Conservation (phyloP, 106 monocot species). For the Amphibolis antarctica region DNA sequence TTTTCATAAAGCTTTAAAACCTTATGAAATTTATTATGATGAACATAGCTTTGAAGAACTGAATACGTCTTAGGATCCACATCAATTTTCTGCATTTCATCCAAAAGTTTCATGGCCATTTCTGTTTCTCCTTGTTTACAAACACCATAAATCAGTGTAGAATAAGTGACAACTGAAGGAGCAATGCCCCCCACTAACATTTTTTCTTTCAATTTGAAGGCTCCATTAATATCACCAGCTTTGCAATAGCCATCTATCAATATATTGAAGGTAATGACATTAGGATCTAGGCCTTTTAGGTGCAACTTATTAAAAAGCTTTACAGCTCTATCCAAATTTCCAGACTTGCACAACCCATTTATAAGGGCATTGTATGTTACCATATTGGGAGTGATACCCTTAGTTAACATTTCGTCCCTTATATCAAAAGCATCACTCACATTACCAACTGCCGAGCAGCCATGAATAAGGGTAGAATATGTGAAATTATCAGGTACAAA, state of each 20-base stretch:
- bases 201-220: slow-evolving; percentile 63
- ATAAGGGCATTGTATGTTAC: slow-evolving; percentile 83
- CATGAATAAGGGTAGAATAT: slow-evolving; percentile 79
- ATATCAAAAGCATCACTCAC: slow-evolving; percentile 60
- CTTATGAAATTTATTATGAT: slow-evolving; percentile 29
- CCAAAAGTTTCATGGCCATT: slow-evolving; percentile 38
- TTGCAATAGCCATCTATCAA: slow-evolving; percentile 78
- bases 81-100: slow-evolving; percentile 63
- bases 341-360: slow-evolving; percentile 85
- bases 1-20: slow-evolving; percentile 54
- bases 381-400: slow-evolving; percentile 48
- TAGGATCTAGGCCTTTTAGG: slow-evolving; percentile 44
- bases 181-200: slow-evolving; percentile 58
- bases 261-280: slow-evolving; percentile 71
- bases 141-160: slow-evolving; percentile 65
- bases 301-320: slow-evolving; percentile 70
- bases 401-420: slow-evolving; percentile 66
- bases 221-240: slow-evolving; percentile 47
- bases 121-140: slow-evolving; percentile 57
- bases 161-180: slow-evolving; percentile 69
- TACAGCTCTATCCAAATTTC: slow-evolving; percentile 60
- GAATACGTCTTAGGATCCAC: slow-evolving; percentile 68
- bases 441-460: slow-evolving; percentile 37
- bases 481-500: slow-evolving; percentile 72
- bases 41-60: slow-evolving; percentile 42